Evolutionary conservation across 306 rosid species (phyloP).

Genomic region (Casuarina equisetifolia): DNA sequence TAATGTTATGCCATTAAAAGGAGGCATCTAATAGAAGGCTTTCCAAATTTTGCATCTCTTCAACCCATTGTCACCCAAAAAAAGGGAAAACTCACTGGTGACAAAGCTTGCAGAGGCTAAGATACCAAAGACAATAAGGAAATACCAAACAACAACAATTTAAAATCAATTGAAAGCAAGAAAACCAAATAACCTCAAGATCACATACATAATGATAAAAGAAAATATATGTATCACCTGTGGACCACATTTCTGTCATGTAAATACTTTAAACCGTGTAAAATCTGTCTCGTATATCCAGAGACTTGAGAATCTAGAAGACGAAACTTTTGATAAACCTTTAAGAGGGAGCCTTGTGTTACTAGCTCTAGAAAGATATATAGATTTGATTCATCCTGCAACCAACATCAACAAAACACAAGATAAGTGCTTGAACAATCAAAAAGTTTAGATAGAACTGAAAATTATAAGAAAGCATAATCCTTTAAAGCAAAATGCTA

Average conservation of each 20-base stretch:
- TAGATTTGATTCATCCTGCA: constrained; percentile 79
- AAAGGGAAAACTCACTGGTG: not conserved
- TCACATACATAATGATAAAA: constrained; percentile 13
- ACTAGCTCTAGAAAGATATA: constrained; percentile 89
- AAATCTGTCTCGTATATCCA: constrained; percentile 85
- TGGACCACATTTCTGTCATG: constrained; percentile 86
- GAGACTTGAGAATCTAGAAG: constrained; percentile 86
- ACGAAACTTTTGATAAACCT: constrained; percentile 53
- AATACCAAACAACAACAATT: not conserved
- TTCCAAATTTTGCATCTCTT: no score
- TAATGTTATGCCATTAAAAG: not conserved
- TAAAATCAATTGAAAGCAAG: not conserved
- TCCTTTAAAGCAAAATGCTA: constrained; percentile 2
- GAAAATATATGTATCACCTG: constrained; percentile 52
- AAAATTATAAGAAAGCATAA: constrained; percentile 11
- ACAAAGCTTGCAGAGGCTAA: not conserved
- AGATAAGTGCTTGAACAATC: constrained; percentile 8
- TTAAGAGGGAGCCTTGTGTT: constrained; percentile 82
- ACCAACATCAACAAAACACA: constrained; percentile 31
- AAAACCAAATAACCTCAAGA: constrained; percentile 7
- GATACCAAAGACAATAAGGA: not conserved
- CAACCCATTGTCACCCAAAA: not conserved
- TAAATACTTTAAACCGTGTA: constrained; percentile 89
- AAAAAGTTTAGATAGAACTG: constrained; percentile 14
- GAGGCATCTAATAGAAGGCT: not conserved